Percentiles rank a stretch among this genome's conserved stretches.
phyloP scores from a whole-genome alignment of 176 grass and related monocot species.

The Cymbopogon citratus region DNA sequence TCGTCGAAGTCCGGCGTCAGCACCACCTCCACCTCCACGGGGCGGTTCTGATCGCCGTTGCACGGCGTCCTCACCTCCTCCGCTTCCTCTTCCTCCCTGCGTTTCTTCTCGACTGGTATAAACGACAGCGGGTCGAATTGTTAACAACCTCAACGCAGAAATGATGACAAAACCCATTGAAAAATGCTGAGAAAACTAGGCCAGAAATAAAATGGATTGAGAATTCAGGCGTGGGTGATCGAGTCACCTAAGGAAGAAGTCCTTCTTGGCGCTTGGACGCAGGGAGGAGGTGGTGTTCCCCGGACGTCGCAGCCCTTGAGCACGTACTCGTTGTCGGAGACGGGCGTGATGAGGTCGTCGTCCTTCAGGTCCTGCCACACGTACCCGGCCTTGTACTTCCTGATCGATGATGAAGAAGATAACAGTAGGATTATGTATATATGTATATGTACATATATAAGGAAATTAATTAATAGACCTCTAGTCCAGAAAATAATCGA shows the following conservation, averaged over 20 bases:
- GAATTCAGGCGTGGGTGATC: neutral
- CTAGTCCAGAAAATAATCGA: neutral
- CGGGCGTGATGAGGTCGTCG: constrained; percentile 62
- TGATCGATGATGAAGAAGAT: neutral
- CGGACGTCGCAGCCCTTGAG: constrained; percentile 60
- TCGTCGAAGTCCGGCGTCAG: constrained; percentile 4
- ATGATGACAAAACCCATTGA: neutral
- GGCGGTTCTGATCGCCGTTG: neutral
- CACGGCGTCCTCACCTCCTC: neutral
- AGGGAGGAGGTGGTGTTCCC: constrained; percentile 5
- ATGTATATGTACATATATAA: neutral
- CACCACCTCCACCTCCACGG: constrained; percentile 9
- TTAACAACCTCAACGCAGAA: neutral
- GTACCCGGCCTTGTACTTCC: constrained; percentile 48
- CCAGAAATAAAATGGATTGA: neutral
- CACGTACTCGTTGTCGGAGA: constrained; percentile 68
- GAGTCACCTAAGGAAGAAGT: constrained; percentile 7
- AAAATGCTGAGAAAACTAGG: neutral
- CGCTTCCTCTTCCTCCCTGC: neutral
- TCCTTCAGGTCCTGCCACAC: constrained; percentile 67
- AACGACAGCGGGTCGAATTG: neutral
- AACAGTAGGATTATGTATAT: neutral
- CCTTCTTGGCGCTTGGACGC: neutral
- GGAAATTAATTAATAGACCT: neutral
- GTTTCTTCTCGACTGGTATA: constrained; percentile 23